Percentiles rank a stretch among this genome's conserved stretches.
Evolutionary conservation across 495 filamentous ascomycete species (phyloP).

Genomic region (Apiosordaria backusii): DNA sequence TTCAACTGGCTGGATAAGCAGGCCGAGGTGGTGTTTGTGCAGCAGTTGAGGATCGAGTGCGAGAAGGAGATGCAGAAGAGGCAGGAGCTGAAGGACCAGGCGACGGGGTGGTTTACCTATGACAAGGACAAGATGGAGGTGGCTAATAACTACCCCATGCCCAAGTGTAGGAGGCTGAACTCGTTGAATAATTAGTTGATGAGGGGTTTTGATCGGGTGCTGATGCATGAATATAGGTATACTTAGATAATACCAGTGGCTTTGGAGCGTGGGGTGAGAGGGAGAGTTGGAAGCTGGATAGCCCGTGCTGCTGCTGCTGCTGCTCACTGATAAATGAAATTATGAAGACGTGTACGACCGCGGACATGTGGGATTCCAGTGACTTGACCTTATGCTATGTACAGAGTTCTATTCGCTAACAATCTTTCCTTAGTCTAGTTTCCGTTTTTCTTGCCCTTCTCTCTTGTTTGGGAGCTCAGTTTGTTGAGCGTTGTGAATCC

Average conservation of each 20-base stretch:
- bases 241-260: background rate
- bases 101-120: slow-evolving; percentile 83
- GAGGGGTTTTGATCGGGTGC: background rate
- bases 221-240: background rate
- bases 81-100: slow-evolving; percentile 67
- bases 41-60: slow-evolving; percentile 62
- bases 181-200: background rate
- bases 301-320: background rate
- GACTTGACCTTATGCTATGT: background rate
- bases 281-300: background rate
- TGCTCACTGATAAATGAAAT: background rate
- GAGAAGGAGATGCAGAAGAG: slow-evolving; percentile 62
- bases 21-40: slow-evolving; percentile 71
- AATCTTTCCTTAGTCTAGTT: too few species aligned
- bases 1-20: slow-evolving; percentile 68
- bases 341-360: background rate
- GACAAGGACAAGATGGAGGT: slow-evolving; percentile 70
- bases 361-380: background rate
- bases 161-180: slow-evolving; percentile 38
- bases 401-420: too few species aligned
- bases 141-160: slow-evolving; percentile 39
- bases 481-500: too few species aligned
- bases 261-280: background rate
- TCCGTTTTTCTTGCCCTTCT: too few species aligned
- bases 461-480: too few species aligned